phyloP scores from a whole-genome alignment of 2,329 filamentous ascomycete species.

The Alternaria arbusti region DNA sequence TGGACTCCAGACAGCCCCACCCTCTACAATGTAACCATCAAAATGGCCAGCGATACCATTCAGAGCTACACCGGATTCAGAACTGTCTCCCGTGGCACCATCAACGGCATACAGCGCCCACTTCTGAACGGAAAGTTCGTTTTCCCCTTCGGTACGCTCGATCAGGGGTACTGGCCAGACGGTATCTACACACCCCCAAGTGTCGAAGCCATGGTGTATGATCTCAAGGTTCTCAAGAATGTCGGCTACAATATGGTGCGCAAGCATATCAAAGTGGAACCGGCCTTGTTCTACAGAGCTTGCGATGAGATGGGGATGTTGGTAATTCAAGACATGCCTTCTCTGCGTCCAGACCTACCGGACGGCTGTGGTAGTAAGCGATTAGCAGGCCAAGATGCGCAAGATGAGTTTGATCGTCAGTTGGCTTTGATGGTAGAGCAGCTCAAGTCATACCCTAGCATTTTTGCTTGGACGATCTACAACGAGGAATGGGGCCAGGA shows the following conservation, averaged over 20 bases:
- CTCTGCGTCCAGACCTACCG: slow-evolving; percentile 49
- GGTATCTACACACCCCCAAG: slow-evolving; percentile 71
- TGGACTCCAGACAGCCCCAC: slow-evolving; percentile 70
- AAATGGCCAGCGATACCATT: slow-evolving; percentile 60
- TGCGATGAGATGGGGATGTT: slow-evolving; percentile 71
- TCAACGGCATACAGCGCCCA: slow-evolving; percentile 66
- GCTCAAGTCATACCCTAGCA: slow-evolving; percentile 69
- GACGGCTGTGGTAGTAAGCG: slow-evolving; percentile 20
- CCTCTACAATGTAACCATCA: slow-evolving; percentile 69
- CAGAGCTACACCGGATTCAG: slow-evolving; percentile 73
- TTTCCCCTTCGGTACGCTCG: slow-evolving; percentile 72
- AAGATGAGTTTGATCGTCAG: slow-evolving; percentile 70
- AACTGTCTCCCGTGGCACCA: slow-evolving; percentile 62
- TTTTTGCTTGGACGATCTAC: slow-evolving; percentile 72
- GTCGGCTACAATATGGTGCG: slow-evolving; percentile 74
- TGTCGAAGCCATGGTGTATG: slow-evolving; percentile 70
- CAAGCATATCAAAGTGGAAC: slow-evolving; percentile 75
- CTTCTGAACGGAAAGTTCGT: slow-evolving; percentile 72
- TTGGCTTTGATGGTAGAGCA: slow-evolving; percentile 67
- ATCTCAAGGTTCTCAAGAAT: slow-evolving; percentile 67
- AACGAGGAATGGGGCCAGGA: slow-evolving; percentile 72
- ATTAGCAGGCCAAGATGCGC: slow-evolving; percentile 51
- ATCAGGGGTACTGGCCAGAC: slow-evolving; percentile 76
- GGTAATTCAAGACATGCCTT: slow-evolving; percentile 76
- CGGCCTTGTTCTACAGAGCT: slow-evolving; percentile 70